Evolutionary conservation across 2,329 filamentous ascomycete genomes (phyloP).

Genomic region (Diaporthe vaccinii): DNA sequence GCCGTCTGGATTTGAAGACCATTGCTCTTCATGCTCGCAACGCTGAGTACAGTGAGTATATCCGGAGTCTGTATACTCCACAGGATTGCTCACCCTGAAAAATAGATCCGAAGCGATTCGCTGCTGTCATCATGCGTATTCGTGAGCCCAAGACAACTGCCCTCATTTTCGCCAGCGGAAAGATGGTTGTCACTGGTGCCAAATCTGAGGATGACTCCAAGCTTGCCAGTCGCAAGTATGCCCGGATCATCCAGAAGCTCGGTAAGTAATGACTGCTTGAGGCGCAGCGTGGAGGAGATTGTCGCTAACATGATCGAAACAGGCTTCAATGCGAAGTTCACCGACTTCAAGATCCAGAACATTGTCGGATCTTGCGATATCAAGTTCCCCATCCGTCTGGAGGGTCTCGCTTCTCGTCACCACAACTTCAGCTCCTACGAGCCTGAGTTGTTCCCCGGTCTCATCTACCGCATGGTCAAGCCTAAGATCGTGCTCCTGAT

Average conservation of each 20-base stretch:
- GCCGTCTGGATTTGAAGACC: conserved; percentile 97
- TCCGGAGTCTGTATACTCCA: conserved; percentile 31
- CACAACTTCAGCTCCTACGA: conserved; percentile 99
- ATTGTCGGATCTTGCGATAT: conserved; percentile 99
- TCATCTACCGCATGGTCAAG: conserved; percentile 99
- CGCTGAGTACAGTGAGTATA: conserved; percentile 82
- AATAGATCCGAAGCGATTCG: conserved; percentile 80
- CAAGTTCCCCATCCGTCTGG: conserved; percentile 98
- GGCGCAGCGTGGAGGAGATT: rapidly evolving
- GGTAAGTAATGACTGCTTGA: conserved; percentile 50
- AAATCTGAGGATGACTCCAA: conserved; percentile 99
- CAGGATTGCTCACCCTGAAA: conserved; percentile 35
- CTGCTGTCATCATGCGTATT: conserved; percentile 99
- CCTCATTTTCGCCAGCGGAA: conserved; percentile 96
- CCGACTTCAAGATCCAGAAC: conserved; percentile 99
- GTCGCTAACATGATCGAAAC: neutral
- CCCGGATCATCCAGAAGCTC: conserved; percentile 99
- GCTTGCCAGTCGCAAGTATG: conserved; percentile 96
- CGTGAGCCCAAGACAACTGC: conserved; percentile 99
- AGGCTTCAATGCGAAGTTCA: conserved; percentile 98
- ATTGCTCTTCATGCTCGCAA: conserved; percentile 98
- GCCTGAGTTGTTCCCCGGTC: conserved; percentile 97
- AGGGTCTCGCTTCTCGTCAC: conserved; percentile 95
- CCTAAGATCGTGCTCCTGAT: conserved; percentile 98
- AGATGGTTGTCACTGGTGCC: conserved; percentile 99